Conservation (phyloP, 179 eudicot genomes). For the Beta corolliflora region DNA sequence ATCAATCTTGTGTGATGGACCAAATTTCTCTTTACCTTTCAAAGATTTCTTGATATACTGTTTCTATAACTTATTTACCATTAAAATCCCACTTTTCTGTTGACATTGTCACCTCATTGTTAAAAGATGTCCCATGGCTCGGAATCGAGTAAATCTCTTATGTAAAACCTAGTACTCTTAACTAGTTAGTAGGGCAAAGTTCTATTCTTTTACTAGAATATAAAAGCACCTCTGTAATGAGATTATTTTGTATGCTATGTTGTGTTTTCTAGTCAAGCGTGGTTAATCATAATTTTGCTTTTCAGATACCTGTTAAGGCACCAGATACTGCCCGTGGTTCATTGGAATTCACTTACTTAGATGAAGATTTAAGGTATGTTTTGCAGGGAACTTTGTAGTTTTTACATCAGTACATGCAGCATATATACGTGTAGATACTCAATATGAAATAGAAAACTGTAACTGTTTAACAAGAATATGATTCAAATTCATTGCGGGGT, state of each 20-base stretch:
- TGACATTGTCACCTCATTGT: background rate
- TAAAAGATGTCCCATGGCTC: background rate
- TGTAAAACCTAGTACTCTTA: background rate
- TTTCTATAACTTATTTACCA: background rate
- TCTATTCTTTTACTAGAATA: background rate
- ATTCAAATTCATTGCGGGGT: too few relatives aligned
- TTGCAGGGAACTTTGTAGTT: background rate
- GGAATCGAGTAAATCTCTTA: too few relatives aligned
- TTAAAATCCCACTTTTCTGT: background rate
- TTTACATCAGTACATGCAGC: background rate
- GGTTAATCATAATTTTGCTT: background rate
- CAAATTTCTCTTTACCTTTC: background rate
- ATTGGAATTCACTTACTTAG: slow-evolving; percentile 77
- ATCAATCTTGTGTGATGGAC: background rate
- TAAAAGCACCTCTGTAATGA: background rate
- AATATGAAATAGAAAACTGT: too few relatives aligned
- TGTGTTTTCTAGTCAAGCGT: background rate
- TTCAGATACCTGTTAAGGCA: slow-evolving; percentile 70
- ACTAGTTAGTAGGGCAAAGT: background rate
- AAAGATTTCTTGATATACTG: background rate
- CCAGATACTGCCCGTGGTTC: slow-evolving; percentile 70
- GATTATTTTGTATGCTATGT: background rate
- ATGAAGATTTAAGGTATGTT: slow-evolving; percentile 70
- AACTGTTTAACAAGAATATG: too few relatives aligned
- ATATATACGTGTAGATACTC: background rate